Base-by-base conservation (phyloP, 345 rosid genomes). In the Reutealis trisperma region DNA sequence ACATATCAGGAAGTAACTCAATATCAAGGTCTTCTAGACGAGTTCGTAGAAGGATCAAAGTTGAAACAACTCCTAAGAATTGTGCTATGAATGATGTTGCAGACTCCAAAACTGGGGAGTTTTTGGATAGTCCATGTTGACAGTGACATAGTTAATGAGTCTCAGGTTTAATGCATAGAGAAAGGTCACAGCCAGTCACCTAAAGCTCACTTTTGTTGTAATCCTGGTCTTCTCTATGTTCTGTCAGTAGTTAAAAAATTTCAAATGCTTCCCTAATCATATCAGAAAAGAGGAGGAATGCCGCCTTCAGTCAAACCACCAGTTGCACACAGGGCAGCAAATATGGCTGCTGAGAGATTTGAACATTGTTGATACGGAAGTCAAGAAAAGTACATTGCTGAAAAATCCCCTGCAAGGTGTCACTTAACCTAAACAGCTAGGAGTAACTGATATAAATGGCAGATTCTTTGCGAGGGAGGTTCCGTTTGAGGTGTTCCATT, bases 11-110 rank as follows among this genome's bases (percentile, higher is more conserved):
- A 51, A 67, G 71, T 14, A 73, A 66, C 32, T 9, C 73, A 14
- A 74, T 25, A 30, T 67, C 71, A 75, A 58, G 74, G 67, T 75
- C 80, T 65, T 77, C 87, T 60, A 78, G 72, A 69, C 84, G 66
- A 59, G 71, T 72, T 45, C 76, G 67, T 37, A 73, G 47, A 4
- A 73, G 69, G 66, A 42, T 25, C 5, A 21, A 12, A 15, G n/a
- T 5, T 41, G 58, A 57, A 54, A 27, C 45, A 55, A 58, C 51
- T 34, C 21, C 49, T 3, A 37, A 34, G 63, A 64, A 57, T 37
- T 34, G 9, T 71, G 75, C 27, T 57, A 2, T n/a, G 1, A 49
- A 37, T 71, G 30, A 21, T n/a, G 34, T n/a, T 12, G 52, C 75
- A 10, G 19, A 14, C 64, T 34, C 63, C 6, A 34, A 2, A 57